phyloP scores from a whole-genome alignment of 352 stramenopile genomes.

The Phytophthora sp. region DNA sequence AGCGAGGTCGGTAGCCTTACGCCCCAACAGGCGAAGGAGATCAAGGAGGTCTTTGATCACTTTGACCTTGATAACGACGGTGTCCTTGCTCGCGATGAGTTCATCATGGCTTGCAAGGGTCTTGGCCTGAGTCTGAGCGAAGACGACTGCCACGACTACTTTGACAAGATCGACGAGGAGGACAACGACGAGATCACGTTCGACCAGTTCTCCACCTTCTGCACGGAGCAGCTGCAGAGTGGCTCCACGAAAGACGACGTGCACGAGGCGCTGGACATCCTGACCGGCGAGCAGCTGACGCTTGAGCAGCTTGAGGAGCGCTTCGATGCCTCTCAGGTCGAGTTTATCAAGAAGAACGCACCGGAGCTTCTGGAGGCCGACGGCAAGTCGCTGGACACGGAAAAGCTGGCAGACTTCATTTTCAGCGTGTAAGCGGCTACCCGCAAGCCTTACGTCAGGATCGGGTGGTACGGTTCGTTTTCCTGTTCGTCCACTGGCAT shows the following conservation, averaged over 20 bases:
- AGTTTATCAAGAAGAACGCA: conserved; percentile 85
- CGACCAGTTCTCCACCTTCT: conserved; percentile 87
- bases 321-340: conserved; percentile 73
- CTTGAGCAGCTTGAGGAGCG: conserved; percentile 82
- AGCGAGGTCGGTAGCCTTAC: conserved; percentile 87
- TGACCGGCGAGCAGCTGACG: conserved; percentile 75
- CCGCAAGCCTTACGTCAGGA: conserved; percentile 14
- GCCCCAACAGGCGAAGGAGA: conserved; percentile 83
- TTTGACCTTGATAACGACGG: conserved; percentile 91
- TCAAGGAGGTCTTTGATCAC: conserved; percentile 91
- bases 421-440: conserved; percentile 69
- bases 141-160: conserved; percentile 89
- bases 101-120: conserved; percentile 92
- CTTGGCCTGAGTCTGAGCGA: conserved; percentile 87
- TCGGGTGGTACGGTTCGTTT: conserved; percentile 20
- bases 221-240: conserved; percentile 88
- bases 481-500: conserved; percentile 11
- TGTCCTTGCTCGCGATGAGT: conserved; percentile 86
- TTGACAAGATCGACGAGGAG: conserved; percentile 86
- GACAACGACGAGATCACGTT: conserved; percentile 89
- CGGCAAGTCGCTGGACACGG: conserved; percentile 66
- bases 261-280: conserved; percentile 78
- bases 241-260: conserved; percentile 87
- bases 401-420: conserved; percentile 81
- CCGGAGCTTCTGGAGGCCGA: conserved; percentile 56